Conservation (phyloP, 2,329 filamentous ascomycete genomes). For the Helminthosporium solani region DNA sequence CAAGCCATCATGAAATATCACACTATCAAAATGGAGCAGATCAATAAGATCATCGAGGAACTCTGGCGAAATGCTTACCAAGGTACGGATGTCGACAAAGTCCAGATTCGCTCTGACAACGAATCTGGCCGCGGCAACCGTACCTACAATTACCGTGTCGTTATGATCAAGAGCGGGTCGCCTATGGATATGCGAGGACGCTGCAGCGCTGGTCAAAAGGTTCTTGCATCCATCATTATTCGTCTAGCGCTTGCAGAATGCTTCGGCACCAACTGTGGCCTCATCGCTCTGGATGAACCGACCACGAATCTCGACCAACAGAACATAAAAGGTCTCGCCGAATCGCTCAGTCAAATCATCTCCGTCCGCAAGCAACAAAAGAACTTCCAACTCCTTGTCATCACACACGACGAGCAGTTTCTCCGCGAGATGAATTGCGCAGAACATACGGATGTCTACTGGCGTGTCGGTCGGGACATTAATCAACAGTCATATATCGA, state of each 20-base stretch:
- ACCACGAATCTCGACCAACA: constrained; percentile 95
- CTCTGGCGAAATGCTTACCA: constrained; percentile 98
- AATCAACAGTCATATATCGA: constrained; percentile 86
- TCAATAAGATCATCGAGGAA: constrained; percentile 91
- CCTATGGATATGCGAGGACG: constrained; percentile 99
- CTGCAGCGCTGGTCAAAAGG: constrained; percentile 94
- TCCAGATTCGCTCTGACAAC: constrained; percentile 89
- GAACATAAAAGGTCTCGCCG: constrained; percentile 87
- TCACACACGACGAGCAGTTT: constrained; percentile 98
- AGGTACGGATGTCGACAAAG: constrained; percentile 95
- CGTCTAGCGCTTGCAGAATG: constrained; percentile 93
- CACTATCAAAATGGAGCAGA: constrained; percentile 94
- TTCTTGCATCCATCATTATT: constrained; percentile 95
- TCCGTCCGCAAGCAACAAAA: constrained; percentile 76
- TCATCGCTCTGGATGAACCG: constrained; percentile 95
- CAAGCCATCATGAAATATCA: constrained; percentile 98
- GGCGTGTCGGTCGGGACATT: constrained; percentile 77
- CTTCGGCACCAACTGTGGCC: constrained; percentile 91
- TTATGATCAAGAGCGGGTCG: constrained; percentile 95
- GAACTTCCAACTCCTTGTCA: constrained; percentile 98
- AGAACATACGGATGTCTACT: constrained; percentile 92
- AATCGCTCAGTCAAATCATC: constrained; percentile 85
- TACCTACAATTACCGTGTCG: constrained; percentile 93
- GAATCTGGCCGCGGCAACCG: constrained; percentile 74
- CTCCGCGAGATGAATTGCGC: constrained; percentile 88